These are phyloP conservation scores for Daldinia sp. DNA, from an alignment of 2,329 filamentous ascomycete genomes.

Conservation along the genomic window DNA sequence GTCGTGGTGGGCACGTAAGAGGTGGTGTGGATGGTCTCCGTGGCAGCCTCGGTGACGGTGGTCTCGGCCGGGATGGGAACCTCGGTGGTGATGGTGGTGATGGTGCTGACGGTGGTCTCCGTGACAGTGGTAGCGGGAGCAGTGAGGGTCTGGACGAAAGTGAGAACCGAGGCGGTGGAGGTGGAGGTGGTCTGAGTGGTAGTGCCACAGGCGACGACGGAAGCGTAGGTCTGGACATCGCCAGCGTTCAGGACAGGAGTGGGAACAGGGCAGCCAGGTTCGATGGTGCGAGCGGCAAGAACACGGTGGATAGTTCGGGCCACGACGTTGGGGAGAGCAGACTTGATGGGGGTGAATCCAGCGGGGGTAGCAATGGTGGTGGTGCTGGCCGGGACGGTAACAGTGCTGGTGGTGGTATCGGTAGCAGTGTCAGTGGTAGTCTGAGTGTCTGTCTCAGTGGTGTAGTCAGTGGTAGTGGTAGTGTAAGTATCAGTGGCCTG, in stretches of 20 bases:
- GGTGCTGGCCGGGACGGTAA: background rate
- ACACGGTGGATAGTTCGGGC: constrained; percentile 2
- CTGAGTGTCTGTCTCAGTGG: background rate
- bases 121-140: constrained; percentile 7
- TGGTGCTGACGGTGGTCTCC: constrained; percentile 6
- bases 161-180: background rate
- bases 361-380: background rate
- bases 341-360: constrained; percentile 18
- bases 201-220: constrained; percentile 15
- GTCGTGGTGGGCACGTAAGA: constrained; percentile 3
- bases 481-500: constrained; percentile 16
- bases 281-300: constrained; percentile 4
- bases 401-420: background rate
- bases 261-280: constrained; percentile 2
- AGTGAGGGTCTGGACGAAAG: constrained; percentile 5
- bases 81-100: constrained; percentile 10
- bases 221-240: constrained; percentile 11
- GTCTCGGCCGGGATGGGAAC: constrained; percentile 10
- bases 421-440: background rate
- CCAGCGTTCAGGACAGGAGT: constrained; percentile 13
- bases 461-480: constrained; percentile 13
- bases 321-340: background rate
- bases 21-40: constrained; percentile 10
- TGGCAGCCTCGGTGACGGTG: constrained; percentile 1
- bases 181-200: constrained; percentile 4